phyloP scores from a whole-genome alignment of 495 filamentous ascomycete genomes.

The Annulohypoxylon bovei region DNA sequence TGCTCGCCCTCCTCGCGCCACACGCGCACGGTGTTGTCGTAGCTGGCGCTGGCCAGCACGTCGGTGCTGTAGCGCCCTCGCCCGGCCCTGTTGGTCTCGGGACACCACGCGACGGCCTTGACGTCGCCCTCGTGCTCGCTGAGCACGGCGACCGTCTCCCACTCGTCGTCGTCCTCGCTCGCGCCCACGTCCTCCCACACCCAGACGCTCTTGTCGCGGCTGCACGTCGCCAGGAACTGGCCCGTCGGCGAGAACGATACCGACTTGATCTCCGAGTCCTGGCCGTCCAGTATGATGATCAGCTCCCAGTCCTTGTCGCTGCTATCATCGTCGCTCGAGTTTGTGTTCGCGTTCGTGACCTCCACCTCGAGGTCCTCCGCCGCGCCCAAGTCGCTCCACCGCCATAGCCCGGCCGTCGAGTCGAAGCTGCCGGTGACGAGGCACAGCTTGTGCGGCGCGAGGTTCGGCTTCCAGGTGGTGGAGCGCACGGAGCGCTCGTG shows the following conservation, averaged over 20 bases:
- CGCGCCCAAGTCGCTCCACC: constrained; percentile 66
- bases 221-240: constrained; percentile 86
- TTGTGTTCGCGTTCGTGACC: constrained; percentile 17
- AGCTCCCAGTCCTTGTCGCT: constrained; percentile 85
- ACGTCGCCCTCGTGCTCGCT: constrained; percentile 95
- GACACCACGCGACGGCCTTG: constrained; percentile 92
- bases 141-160: constrained; percentile 93
- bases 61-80: constrained; percentile 65
- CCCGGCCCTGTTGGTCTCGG: constrained; percentile 56
- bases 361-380: constrained; percentile 42
- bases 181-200: constrained; percentile 91
- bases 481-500: constrained; percentile 87
- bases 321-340: not conserved
- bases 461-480: constrained; percentile 83
- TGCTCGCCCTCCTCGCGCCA: constrained; percentile 88
- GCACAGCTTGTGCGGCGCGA: constrained; percentile 68
- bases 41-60: constrained; percentile 83
- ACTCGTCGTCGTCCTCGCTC: constrained; percentile 83
- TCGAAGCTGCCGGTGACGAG: constrained; percentile 95
- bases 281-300: constrained; percentile 86
- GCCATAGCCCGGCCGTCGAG: constrained; percentile 88
- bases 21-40: constrained; percentile 89
- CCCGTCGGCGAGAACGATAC: constrained; percentile 84
- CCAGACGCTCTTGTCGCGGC: constrained; percentile 95
- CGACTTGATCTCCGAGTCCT: constrained; percentile 92